phyloP scores from a whole-genome alignment of 2,329 filamentous ascomycete genomes.

The Botrytis sinoallii region DNA sequence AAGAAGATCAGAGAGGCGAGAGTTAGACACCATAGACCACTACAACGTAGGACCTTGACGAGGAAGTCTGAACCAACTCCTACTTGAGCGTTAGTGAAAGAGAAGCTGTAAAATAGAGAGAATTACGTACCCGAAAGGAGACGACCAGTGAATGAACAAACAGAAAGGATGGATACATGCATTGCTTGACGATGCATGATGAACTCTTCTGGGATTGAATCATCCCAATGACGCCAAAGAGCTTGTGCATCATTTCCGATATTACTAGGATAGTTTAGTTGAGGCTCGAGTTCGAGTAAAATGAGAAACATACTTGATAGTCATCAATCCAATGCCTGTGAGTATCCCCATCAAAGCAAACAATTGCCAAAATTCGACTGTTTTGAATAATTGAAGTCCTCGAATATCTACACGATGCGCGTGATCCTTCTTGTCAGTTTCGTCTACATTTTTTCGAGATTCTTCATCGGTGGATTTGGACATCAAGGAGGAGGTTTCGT shows the following conservation, averaged over 20 bases:
- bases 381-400: slow-evolving; percentile 69
- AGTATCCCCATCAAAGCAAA: slow-evolving; percentile 87
- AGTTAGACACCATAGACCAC: slow-evolving; percentile 87
- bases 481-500: slow-evolving; percentile 80
- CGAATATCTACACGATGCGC: slow-evolving; percentile 87
- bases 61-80: slow-evolving; percentile 89
- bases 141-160: slow-evolving; percentile 81
- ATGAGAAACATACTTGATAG: slow-evolving; percentile 78
- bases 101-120: slow-evolving; percentile 23
- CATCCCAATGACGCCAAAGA: slow-evolving; percentile 83
- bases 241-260: slow-evolving; percentile 87
- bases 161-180: slow-evolving; percentile 91
- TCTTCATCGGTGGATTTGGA: slow-evolving; percentile 52
- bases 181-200: slow-evolving; percentile 80
- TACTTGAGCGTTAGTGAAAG: slow-evolving; percentile 32
- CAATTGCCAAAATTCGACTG: slow-evolving; percentile 84
- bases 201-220: slow-evolving; percentile 66
- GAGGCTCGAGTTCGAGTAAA: slow-evolving; percentile 21
- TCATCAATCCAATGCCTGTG: slow-evolving; percentile 94
- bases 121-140: slow-evolving; percentile 48
- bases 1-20: slow-evolving; percentile 75
- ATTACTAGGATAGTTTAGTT: slow-evolving; percentile 57
- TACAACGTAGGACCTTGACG: slow-evolving; percentile 74
- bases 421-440: slow-evolving; percentile 60
- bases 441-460: slow-evolving; percentile 44